Evolutionary conservation across 2,329 filamentous ascomycete species (phyloP).

Genomic region (Xylaria sp.): DNA sequence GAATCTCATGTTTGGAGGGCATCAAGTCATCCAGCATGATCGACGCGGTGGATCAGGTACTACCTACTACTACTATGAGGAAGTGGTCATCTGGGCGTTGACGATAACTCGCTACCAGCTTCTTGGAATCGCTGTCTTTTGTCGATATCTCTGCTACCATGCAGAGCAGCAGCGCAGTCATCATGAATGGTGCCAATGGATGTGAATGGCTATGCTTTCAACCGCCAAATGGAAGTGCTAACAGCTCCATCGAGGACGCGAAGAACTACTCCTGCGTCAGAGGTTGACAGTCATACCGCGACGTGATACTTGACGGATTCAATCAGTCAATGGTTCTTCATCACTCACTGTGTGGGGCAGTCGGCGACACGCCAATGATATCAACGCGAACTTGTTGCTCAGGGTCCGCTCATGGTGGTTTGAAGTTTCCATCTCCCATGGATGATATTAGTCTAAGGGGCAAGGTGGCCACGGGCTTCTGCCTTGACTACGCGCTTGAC

Average conservation of each 20-base stretch:
- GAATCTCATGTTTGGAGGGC: neutral
- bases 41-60: slow-evolving; percentile 43
- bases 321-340: too few relatives aligned
- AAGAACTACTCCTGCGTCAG: too few relatives aligned
- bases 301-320: too few relatives aligned
- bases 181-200: too few relatives aligned
- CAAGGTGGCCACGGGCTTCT: slow-evolving; percentile 53
- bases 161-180: too few relatives aligned
- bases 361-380: slow-evolving; percentile 46
- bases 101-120: slow-evolving; percentile 46
- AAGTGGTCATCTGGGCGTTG: slow-evolving; percentile 46
- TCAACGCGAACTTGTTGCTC: slow-evolving; percentile 42
- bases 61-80: slow-evolving; percentile 36
- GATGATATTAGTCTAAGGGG: slow-evolving; percentile 39
- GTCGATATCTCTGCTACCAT: too few relatives aligned
- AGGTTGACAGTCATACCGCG: too few relatives aligned
- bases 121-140: too few relatives aligned
- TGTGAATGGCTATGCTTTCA: too few relatives aligned
- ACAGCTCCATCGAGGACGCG: too few relatives aligned
- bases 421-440: slow-evolving; percentile 61
- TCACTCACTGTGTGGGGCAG: neutral
- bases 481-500: slow-evolving; percentile 51
- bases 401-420: slow-evolving; percentile 61
- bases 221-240: too few relatives aligned
- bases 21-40: slow-evolving; percentile 51